Evolutionary conservation across 2,329 filamentous ascomycete genomes (phyloP).

Genomic region (Aspergillus sp.): DNA sequence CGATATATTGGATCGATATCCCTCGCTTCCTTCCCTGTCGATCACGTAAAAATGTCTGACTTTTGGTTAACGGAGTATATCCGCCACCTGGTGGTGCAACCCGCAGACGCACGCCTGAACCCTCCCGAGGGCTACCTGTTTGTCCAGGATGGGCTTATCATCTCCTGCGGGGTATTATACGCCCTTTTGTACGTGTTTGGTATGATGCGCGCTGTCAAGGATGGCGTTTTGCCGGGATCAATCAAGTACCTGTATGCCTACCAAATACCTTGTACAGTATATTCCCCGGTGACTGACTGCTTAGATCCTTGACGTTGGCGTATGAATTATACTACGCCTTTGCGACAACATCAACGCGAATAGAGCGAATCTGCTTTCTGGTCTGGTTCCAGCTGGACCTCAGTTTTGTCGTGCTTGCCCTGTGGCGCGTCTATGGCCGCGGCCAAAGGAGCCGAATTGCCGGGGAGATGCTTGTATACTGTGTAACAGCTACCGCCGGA

Average conservation of each 20-base stretch:
- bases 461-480: neutral
- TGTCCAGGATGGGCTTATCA: conserved; percentile 23
- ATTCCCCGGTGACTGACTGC: conserved; percentile 3
- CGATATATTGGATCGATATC: too few species aligned
- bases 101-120: conserved; percentile 13
- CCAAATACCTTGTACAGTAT: neutral
- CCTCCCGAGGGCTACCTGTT: conserved; percentile 23
- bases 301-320: conserved; percentile 18
- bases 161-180: conserved; percentile 20
- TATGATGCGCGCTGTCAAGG: conserved; percentile 14
- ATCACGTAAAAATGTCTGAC: neutral
- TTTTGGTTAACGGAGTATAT: neutral
- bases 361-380: conserved; percentile 17
- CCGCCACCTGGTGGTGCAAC: conserved; percentile 20
- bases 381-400: conserved; percentile 21
- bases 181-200: conserved; percentile 20
- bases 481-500: neutral
- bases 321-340: conserved; percentile 22
- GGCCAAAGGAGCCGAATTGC: conserved; percentile 8
- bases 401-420: conserved; percentile 8
- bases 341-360: conserved; percentile 13
- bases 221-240: conserved; percentile 3
- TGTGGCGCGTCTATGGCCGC: conserved; percentile 11
- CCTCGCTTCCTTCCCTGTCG: too few species aligned
- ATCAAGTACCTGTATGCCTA: conserved; percentile 11